A percentile compares a stretch with the other conserved stretches of the same genome.
Evolutionary conservation across 1,284 basidiomycete genomes (phyloP).

Genomic region (Cryptococcus depauperatus): DNA sequence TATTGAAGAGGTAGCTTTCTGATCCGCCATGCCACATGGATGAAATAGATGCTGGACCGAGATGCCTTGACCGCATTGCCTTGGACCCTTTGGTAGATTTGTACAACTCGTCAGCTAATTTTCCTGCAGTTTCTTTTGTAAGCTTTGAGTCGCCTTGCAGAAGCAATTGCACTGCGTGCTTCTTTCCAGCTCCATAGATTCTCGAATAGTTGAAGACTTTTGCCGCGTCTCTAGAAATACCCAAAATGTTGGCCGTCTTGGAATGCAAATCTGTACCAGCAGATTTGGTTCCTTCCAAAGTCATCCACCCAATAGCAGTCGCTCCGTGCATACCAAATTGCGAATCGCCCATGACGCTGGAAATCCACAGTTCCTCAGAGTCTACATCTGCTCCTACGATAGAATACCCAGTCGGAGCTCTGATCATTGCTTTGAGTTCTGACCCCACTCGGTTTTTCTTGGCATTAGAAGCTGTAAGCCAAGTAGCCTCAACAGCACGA

Average conservation of each 20-base stretch:
- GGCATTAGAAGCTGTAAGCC: slow-evolving; percentile 96
- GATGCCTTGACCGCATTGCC: slow-evolving; percentile 51
- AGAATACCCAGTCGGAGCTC: slow-evolving; percentile 83
- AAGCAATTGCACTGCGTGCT: slow-evolving; percentile 81
- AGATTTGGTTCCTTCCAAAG: slow-evolving; percentile 94
- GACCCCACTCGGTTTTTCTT: slow-evolving; percentile 96
- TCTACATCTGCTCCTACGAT: slow-evolving; percentile 98
- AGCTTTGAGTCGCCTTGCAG: slow-evolving; percentile 79
- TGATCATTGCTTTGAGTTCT: slow-evolving; percentile 95
- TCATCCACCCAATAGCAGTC: slow-evolving; percentile 99
- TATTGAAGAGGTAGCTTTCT: slow-evolving; percentile 98
- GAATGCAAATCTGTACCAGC: slow-evolving; percentile 95
- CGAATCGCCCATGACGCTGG: slow-evolving; percentile 96
- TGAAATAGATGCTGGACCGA: slow-evolving; percentile 20
- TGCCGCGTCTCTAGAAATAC: slow-evolving; percentile 88
- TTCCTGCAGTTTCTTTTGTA: slow-evolving; percentile 67
- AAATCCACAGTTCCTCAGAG: slow-evolving; percentile 98
- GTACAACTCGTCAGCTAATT: slow-evolving; percentile 78
- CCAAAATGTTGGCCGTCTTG: slow-evolving; percentile 88
- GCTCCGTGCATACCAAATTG: slow-evolving; percentile 97
- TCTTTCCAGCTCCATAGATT: slow-evolving; percentile 96
- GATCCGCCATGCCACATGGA: slow-evolving; percentile 97
- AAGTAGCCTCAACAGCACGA: slow-evolving; percentile 94
- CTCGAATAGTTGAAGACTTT: slow-evolving; percentile 99
- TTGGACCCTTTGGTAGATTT: slow-evolving; percentile 89